Evolutionary conservation across 1,139 yeast genomes (phyloP), one percentile per base, ranked within the genome.

Genomic region (Suhomyces guaymorum): DNA sequence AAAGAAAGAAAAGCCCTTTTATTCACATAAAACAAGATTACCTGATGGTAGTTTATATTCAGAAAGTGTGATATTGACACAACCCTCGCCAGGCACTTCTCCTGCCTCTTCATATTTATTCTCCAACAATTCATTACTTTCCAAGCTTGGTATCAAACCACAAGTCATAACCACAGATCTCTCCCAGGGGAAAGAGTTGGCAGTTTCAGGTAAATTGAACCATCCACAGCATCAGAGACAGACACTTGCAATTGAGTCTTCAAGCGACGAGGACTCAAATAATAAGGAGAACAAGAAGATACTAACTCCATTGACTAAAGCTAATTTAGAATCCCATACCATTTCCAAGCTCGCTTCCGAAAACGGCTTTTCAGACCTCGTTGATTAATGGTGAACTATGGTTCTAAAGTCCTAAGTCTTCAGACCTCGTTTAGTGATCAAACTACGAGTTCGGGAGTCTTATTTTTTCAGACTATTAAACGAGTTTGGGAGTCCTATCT

Each of bases 81-180:
- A 51, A 33, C 53, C 45, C n/a, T n/a, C 29, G 2, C 26, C 49
- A 5, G 42, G 55, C 9, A 34, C 42, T n/a, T 43, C 57, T 4
- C 48, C 63, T 9, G 59, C 69, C 3, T 50, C 63, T 15, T 55
- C 67, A 11, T 65, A 63, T 30, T 46, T 66, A 21, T 61, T 60
- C 38, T 46, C 66, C 16, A 68, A 65, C 44, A 59, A 52, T 33
- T 59, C 73, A 2, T 49, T 70, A 23, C 52, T 70, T 18, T 57
- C 71, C 6, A 61, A 62, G 35, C 48, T 70, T 17, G 76, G 75
- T 2, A 67, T 70, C 19, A 56, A 58, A 33, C 75, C 76, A 0
- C 75, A 69, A 46, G 70, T 70, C 8, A 60, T 70, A n/a, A 54
- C 63, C 14, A 41, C 63, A 2, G 55, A 53, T n/a, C 29, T 54